Base-by-base conservation (phyloP, 305 asterid genomes). In the Plantago coronopus region DNA sequence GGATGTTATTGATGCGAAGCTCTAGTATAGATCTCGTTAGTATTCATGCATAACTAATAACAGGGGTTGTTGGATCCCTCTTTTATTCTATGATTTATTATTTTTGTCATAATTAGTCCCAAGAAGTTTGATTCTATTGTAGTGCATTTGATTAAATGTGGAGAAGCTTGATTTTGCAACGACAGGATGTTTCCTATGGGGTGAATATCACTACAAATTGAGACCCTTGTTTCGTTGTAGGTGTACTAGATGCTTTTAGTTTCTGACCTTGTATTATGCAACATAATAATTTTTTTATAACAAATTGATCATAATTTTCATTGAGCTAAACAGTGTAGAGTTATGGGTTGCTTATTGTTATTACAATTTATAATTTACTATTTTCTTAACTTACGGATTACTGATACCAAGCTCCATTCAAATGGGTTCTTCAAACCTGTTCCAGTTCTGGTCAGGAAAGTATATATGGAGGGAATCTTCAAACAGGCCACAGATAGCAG, bases 381-480 rank as follows among this genome's bases (percentile, higher is more conserved):
- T 61, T 23, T 46, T n/a, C 13, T 31, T 12, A 21, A 20, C 15
- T 22, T 16, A 21, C 8, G 9, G 25, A 53, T 21, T 17, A 13
- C 43, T 42, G 21, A 51, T 64, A 44, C 62, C 62, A 45, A 61
- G 20, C 48, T 56, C 65, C 18, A 62, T 31, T 23, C 19, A 65
- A 65, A 69, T 40, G 48, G 56, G 54, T 62, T 70, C 51, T 27
- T 27, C 51, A 58, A 19, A 67, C 66, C 65, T 61, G 59, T 76
- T 69, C 21, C 87, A 93, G 97, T 87, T 74, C 66, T 77, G 77
- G 89, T 83, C 6, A 93, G 91, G 85, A 87, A 89, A 87, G 72
- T 69, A 69, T 82, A 87, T 74, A 66, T 87, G 83, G 88, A 82
- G 78, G 94, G 91, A 59, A 75, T 89, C 73, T 79, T 93, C 68